Base-by-base conservation (phyloP, 1,139 yeast genomes). In the Candida sp. region DNA sequence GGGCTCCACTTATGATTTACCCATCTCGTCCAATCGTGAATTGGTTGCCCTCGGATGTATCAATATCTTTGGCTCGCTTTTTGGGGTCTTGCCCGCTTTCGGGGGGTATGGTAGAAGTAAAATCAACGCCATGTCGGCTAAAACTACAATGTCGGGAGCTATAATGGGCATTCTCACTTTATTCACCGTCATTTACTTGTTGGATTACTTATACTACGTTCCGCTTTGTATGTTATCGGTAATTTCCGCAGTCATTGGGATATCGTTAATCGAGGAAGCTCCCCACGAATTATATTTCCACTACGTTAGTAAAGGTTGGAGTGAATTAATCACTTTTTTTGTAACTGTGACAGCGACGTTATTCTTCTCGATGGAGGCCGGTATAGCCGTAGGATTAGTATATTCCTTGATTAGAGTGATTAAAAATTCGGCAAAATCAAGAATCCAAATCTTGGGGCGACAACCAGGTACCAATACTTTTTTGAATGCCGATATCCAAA, bases 91-190 rank as follows among this genome's bases (percentile, higher is more conserved):
- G 11, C 98, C 99, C 0, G 82, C 96, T 1, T 91, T 91, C 72
- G 99, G 99, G 2, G 98, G 99, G 0, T 93, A 93, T 58, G 98
- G 97, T 1, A 77, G 99, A 58, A 84, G 95, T 33, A 91, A 87
- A 56, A 83, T 93, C 46, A 93, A 93, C 64, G 87, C 93, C 1
- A 70, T 89, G 39, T 82, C 93, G 8, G 98, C 96, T 0, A 81
- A 81, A 51, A 87, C 97, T 0, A 93, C 95, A 5, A 70, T 86
- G 64, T 80, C 95, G 37, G 96, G 96, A 0, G 81, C 83, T 3
- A 78, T 88, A 5, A 85, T 91, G 84, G 95, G 96, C 0, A 27
- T 79, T 1, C 73, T 84, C 12, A 84, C 97, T 0, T 61, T 90
- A 37, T 52, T 87, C 12, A 82, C 90, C 3, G 79, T 87, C 1